These are phyloP conservation scores for Chlorencoelia australis DNA, from an alignment of 2,329 filamentous ascomycete species.

Conservation along the genomic window DNA sequence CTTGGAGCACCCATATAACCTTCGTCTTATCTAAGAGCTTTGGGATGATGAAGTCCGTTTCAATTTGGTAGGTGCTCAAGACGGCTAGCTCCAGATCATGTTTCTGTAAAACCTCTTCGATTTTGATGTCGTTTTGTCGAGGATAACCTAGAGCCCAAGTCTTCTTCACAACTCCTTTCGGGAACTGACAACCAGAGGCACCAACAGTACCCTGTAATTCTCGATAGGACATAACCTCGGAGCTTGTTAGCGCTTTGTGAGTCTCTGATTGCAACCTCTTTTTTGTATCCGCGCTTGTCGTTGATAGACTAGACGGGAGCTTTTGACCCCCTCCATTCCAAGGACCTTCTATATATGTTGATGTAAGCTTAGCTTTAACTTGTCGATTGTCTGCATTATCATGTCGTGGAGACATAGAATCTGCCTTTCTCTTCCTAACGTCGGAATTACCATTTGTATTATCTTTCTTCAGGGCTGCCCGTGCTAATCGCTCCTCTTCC, in stretches of 20 bases:
- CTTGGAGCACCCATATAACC: conserved; percentile 50
- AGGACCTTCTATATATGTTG: too few relatives aligned
- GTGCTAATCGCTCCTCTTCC: conserved; percentile 72
- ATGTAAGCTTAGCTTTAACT: too few relatives aligned
- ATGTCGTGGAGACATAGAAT: conserved; percentile 18
- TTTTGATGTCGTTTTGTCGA: conserved; percentile 66
- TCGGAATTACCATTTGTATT: conserved; percentile 34
- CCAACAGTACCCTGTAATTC: conserved; percentile 6
- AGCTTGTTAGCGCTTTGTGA: too few relatives aligned
- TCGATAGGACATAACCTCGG: conserved; percentile 6
- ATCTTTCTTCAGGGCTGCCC: conserved; percentile 35
- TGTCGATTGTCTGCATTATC: conserved; percentile 7
- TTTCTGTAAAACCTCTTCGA: conserved; percentile 77
- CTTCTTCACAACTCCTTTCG: conserved; percentile 61
- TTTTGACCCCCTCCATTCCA: too few relatives aligned
- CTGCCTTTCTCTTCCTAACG: conserved; percentile 27
- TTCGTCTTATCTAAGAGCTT: conserved; percentile 59
- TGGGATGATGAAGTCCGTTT: conserved; percentile 42
- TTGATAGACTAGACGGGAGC: too few relatives aligned
- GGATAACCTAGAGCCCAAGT: conserved; percentile 63
- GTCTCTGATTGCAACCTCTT: too few relatives aligned
- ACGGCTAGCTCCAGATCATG: conserved; percentile 64
- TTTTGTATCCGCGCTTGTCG: neutral
- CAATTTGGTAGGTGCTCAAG: conserved; percentile 80
- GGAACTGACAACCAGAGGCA: conserved; percentile 22